These are phyloP conservation scores for Pythium angustatum DNA, from an alignment of 352 stramenopile species.

Conservation along the genomic window DNA sequence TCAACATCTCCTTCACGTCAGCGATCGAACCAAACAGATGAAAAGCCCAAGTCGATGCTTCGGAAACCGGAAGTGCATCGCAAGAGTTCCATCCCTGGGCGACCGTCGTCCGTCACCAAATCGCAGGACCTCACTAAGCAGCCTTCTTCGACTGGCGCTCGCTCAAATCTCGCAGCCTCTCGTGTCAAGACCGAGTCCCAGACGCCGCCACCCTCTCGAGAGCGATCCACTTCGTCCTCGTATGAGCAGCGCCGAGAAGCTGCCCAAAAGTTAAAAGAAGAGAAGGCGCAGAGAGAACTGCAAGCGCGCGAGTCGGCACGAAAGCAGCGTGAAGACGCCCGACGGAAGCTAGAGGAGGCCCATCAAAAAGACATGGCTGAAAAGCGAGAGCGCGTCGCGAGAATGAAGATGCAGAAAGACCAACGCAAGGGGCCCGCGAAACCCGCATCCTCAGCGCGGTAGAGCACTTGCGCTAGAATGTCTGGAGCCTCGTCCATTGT, in stretches of 20 bases:
- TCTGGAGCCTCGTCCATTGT: neutral
- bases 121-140: slow-evolving; percentile 13
- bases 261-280: slow-evolving; percentile 64
- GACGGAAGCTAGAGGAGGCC: slow-evolving; percentile 60
- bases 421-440: slow-evolving; percentile 20
- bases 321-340: slow-evolving; percentile 66
- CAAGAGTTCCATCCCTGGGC: slow-evolving; percentile 5
- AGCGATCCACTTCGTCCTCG: slow-evolving; percentile 31
- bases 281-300: slow-evolving; percentile 67
- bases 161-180: neutral
- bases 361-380: slow-evolving; percentile 71
- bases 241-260: slow-evolving; percentile 66
- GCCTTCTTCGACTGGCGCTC: neutral
- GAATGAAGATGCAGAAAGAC: slow-evolving; percentile 55
- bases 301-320: slow-evolving; percentile 57
- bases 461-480: neutral
- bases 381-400: slow-evolving; percentile 63
- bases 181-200: slow-evolving; percentile 11
- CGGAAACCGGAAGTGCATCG: slow-evolving; percentile 25
- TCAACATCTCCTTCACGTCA: neutral
- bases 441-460: slow-evolving; percentile 5
- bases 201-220: slow-evolving; percentile 8
- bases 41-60: slow-evolving; percentile 19
- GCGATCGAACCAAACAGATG: neutral
- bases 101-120: slow-evolving; percentile 17